Evolutionary conservation across 2,329 filamentous ascomycete species (phyloP).

Genomic region (Ciborinia camelliae): DNA sequence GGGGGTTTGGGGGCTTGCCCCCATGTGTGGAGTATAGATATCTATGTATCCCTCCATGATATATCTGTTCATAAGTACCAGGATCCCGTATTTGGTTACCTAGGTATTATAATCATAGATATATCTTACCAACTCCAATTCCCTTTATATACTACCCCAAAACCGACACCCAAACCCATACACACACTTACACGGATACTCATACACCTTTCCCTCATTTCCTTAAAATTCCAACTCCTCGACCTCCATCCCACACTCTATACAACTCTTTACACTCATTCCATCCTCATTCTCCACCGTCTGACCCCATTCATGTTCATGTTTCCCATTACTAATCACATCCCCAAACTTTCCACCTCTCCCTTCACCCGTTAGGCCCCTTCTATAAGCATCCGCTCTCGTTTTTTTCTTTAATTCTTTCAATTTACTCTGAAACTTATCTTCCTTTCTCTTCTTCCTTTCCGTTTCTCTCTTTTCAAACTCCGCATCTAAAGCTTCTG

Average conservation of each 20-base stretch:
- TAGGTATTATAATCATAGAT: background rate
- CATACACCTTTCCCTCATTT: background rate
- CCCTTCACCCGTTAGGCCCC: conserved; percentile 57
- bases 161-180: background rate
- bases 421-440: conserved; percentile 86
- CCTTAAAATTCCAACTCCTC: conserved; percentile 55
- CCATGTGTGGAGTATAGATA: background rate
- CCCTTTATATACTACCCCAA: background rate
- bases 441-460: conserved; percentile 82
- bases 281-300: conserved; percentile 68
- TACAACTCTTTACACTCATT: conserved; percentile 76
- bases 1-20: background rate
- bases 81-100: background rate
- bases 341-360: conserved; percentile 67
- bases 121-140: background rate
- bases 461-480: conserved; percentile 76
- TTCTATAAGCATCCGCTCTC: conserved; percentile 80
- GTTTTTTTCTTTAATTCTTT: conserved; percentile 91
- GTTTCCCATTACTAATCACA: conserved; percentile 64
- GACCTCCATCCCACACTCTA: conserved; percentile 73
- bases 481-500: conserved; percentile 82
- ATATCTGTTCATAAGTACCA: background rate
- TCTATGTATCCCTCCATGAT: background rate
- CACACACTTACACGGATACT: background rate
- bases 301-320: conserved; percentile 85